Evolutionary conservation across 352 stramenopile genomes (phyloP), one percentile per base, ranked within the genome.

Genomic region (Globisporangium paddicum): DNA sequence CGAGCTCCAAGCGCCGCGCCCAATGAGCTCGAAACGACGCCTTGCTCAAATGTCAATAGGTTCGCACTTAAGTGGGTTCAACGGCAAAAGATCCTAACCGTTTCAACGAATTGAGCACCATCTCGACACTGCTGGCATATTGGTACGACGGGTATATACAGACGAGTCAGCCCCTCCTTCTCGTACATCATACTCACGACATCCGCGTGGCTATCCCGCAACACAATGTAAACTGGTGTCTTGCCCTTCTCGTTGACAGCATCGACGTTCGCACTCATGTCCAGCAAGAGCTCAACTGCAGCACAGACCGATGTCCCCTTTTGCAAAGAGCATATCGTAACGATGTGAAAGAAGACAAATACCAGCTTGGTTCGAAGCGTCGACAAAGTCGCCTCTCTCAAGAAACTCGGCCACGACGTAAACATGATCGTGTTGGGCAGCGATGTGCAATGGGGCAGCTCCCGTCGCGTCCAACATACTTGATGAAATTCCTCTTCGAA

Each of bases 21-120:
- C 44, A 34, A 28, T 7, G 44, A 49, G 21, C 45, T 51, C 45
- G 45, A 51, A 51, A 51, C 45, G 45, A 51, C 45, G 45, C 0
- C 37, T 46, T 46, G 40, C 40, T 46, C 40, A 46, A 25, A 16
- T 42, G n/a, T 42, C 37, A 42, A 42, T 42, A 19, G 16, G 5
- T 51, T 51, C 23, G 45, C 7, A 51, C 23, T 35, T 51, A 35
- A 35, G 2, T 21, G 45, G 45, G 45, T 30, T 10, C 45, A 35
- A 51, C 3, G 6, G 7, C 41, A 21, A 47, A 47, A 25, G 8
- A 47, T 28, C 41, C 21, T 14, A 11, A 3, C 26, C 5, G n/a
- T 19, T 44, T 44, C 14, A 8, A 25, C 3, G 21, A 26, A 26
- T 26, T 49, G 42, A 32, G n/a, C 42, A 48, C 21, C 13, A 21